These are phyloP conservation scores for Chloranthus sessilifolius DNA, from an alignment of 164 flowering plant species.

Conservation along the genomic window DNA sequence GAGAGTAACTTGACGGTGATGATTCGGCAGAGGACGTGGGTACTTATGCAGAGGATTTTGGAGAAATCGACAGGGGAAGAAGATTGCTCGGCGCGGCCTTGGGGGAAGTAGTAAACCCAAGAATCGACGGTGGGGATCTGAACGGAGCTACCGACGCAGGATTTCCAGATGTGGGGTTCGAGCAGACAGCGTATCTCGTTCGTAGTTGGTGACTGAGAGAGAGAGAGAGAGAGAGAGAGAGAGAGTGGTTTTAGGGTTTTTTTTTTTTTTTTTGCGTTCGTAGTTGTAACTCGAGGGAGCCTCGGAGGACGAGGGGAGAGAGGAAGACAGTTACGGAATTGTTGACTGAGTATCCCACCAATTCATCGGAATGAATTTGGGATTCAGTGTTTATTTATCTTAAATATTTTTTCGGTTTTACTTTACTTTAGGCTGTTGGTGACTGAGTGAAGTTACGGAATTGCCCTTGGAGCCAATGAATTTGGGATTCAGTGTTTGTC, in stretches of 20 bases:
- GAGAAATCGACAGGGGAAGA: constrained; percentile 17
- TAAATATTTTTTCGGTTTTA: too few relatives aligned
- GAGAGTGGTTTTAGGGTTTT: constrained; percentile 21
- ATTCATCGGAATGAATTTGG: too few relatives aligned
- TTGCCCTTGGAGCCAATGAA: too few relatives aligned
- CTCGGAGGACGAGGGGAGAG: neutral
- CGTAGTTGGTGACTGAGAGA: too few relatives aligned
- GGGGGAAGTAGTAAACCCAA: constrained; percentile 74
- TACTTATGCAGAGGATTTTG: constrained; percentile 10
- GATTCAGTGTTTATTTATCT: too few relatives aligned
- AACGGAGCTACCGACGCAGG: constrained; percentile 51
- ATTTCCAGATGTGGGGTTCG: constrained; percentile 56
- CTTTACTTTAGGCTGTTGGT: too few relatives aligned
- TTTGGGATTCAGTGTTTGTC: too few relatives aligned
- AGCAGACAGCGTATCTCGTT: neutral
- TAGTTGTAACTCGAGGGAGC: neutral
- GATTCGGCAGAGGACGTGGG: constrained; percentile 34
- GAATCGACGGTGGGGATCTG: constrained; percentile 41
- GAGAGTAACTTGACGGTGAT: constrained; percentile 33
- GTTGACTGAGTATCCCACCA: too few relatives aligned
- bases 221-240: too few relatives aligned
- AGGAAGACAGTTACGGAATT: too few relatives aligned
- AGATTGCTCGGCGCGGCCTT: constrained; percentile 65
- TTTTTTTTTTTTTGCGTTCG: neutral
- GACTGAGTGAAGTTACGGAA: too few relatives aligned